Conservation (phyloP, 1,284 basidiomycete genomes). For the Melanopsichium pennsylvanicum region DNA sequence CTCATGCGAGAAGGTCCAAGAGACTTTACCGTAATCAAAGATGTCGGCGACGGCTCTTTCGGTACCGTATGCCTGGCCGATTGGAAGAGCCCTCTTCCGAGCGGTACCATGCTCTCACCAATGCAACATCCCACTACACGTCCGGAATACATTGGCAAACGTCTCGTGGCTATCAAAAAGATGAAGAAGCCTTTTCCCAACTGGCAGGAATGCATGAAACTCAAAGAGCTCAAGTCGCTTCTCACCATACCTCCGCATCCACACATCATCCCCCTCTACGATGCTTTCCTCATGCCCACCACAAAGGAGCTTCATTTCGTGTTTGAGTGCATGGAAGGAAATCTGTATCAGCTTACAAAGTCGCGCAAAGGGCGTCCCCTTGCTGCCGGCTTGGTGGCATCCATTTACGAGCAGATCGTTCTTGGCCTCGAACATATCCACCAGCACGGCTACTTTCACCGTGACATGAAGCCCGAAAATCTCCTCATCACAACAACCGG, state of each 20-base stretch:
- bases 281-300: conserved; percentile 92
- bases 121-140: conserved; percentile 72
- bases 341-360: conserved; percentile 98
- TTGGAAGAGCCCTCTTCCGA: conserved; percentile 87
- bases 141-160: conserved; percentile 92
- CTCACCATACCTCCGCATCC: conserved; percentile 92
- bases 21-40: conserved; percentile 62
- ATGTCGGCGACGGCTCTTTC: conserved; percentile 68
- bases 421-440: conserved; percentile 93
- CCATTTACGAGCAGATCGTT: conserved; percentile 92
- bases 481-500: conserved; percentile 99
- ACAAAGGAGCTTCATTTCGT: conserved; percentile 98
- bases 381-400: conserved; percentile 91
- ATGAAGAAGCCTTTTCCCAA: conserved; percentile 98
- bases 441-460: conserved; percentile 91
- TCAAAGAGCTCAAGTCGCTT: conserved; percentile 97
- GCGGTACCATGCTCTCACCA: conserved; percentile 62
- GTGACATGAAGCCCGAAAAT: conserved; percentile 99
- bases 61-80: conserved; percentile 98
- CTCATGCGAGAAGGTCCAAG: conserved; percentile 59
- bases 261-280: conserved; percentile 97
- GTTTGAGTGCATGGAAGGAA: conserved; percentile 99
- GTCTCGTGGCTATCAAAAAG: conserved; percentile 94
- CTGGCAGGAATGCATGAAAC: conserved; percentile 93
- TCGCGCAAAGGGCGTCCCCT: conserved; percentile 91